Base-by-base conservation (phyloP, 345 rosid genomes). In the Citrus cavaleriei region DNA sequence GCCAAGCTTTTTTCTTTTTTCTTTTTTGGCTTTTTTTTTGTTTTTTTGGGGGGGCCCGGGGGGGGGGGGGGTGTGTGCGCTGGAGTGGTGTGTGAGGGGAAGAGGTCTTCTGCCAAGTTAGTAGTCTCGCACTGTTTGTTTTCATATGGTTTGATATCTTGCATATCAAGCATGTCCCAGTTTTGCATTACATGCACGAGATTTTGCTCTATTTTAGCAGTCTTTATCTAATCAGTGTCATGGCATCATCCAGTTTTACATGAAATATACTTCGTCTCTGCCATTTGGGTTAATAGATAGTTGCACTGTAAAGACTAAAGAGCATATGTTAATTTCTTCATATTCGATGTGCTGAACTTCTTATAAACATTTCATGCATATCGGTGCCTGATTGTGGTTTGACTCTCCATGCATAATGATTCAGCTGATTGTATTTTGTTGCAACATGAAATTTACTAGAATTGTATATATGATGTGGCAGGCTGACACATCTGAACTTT, bases 401-500 rank as follows among this genome's bases (percentile, higher is more conserved):
- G 35, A 46, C 10, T 22, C 12, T n/a, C 61, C 22, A 6, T 57
- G 10, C 12, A 62, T 40, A 24, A 68, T 25, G 30, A 68, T 68
- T 54, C 8, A 49, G 22, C 5, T 65, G 54, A 68, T 18, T 73
- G 49, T 34, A 22, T 62, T 69, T 61, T 67, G 38, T 49, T 27
- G 10, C 34, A 25, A 58, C 57, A 19, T 49, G 25, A 60, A 61
- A 27, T 74, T 74, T 7, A 46, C 42, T 59, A 6, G 32, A 13
- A 46, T 5, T 73, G 64, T 21, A 42, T 63, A n/a, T 38, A 21
- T 60, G n/a, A 16, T 68, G 35, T 61, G 63, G 75, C 90, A 95
- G 99, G 93, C 93, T 1, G 99, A 92, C 85, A 75, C 95, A 60
- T 92, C 99, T 13, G 99, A 95, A 83, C 88, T 95, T 27, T 95